Conservation (phyloP, 2,329 filamentous ascomycete species). For the Didymella exigua region DNA sequence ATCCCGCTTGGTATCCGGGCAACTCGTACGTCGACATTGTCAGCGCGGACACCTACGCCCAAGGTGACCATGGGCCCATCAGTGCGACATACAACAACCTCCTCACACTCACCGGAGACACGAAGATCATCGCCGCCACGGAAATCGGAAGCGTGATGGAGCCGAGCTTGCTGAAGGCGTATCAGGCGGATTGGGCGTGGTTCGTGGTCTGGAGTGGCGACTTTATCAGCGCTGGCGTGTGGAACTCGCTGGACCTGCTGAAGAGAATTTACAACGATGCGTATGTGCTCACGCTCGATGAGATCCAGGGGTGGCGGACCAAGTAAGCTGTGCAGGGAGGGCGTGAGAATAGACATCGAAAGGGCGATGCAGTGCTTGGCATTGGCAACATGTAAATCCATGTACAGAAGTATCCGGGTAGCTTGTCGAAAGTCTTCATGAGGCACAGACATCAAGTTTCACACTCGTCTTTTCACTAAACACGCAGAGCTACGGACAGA, state of each 20-base stretch:
- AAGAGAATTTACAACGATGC: constrained; percentile 42
- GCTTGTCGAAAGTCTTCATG: no score
- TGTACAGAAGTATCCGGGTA: no score
- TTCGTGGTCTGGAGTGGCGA: constrained; percentile 56
- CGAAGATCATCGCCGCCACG: constrained; percentile 56
- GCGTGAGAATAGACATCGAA: neutral
- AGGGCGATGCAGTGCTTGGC: neutral
- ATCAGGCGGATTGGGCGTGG: constrained; percentile 57
- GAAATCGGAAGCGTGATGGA: constrained; percentile 57
- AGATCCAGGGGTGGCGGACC: constrained; percentile 35
- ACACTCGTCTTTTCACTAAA: no score
- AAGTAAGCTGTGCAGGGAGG: neutral
- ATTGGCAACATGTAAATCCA: no score
- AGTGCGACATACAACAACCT: constrained; percentile 54
- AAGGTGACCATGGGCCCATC: constrained; percentile 53
- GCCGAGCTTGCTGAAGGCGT: constrained; percentile 51
- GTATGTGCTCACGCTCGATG: constrained; percentile 39
- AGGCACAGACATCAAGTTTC: no score
- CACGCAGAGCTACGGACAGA: no score
- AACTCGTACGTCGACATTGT: constrained; percentile 55
- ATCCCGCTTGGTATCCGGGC: constrained; percentile 56
- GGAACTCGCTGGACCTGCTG: constrained; percentile 52
- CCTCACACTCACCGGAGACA: constrained; percentile 51
- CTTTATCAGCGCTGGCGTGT: constrained; percentile 51
- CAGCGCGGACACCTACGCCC: constrained; percentile 54